Base-by-base conservation (phyloP, 805 yeast species). In the Kazachstania africana region DNA sequence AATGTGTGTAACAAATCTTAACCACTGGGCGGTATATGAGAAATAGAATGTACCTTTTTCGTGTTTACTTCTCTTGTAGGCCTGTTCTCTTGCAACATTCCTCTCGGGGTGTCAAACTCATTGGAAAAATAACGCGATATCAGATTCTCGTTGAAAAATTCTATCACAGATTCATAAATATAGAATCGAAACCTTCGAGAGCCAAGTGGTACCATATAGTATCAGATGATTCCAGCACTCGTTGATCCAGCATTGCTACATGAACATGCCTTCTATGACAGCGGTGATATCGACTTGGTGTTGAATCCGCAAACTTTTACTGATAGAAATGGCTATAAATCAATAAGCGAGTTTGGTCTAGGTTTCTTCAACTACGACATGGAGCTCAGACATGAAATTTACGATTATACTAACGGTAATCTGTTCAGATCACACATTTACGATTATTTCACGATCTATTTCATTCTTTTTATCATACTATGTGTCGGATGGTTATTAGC, bases 201-300 rank as follows among this genome's bases (percentile, higher is more conserved):
- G n/a, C n/a, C n/a, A n/a, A n/a, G n/a, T n/a, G n/a, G n/a, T n/a
- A n/a, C n/a, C n/a, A n/a, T n/a, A n/a, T n/a, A n/a, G n/a, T n/a
- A n/a, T n/a, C n/a, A n/a, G n/a, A 54, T 55, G 60, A 49, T 57
- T 27, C 62, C 63, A 15, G 50, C 50, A 12, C 59, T 57, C 14
- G 36, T 44, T n/a, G 65, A 60, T 28, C 49, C 59, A 8, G 55
- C 47, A 8, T 33, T 60, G 16, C 36, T 59, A 9, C 53, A 60
- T 37, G 65, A 60, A 28, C 63, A 60, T 33, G 45, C 53, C 4
- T 60, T 38, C 30, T 42, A 48, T n/a, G 62, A 59, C 16, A 48
- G 46, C 4, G 46, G 48, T 2, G 51, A 53, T 33, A 33, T 55
- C n/a, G 30, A 35, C 5, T 36, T 36, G 13, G 57, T 55, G 9